Evolutionary conservation across 352 stramenopile genomes (phyloP).

Genomic region (Phytophthora pluvialis): DNA sequence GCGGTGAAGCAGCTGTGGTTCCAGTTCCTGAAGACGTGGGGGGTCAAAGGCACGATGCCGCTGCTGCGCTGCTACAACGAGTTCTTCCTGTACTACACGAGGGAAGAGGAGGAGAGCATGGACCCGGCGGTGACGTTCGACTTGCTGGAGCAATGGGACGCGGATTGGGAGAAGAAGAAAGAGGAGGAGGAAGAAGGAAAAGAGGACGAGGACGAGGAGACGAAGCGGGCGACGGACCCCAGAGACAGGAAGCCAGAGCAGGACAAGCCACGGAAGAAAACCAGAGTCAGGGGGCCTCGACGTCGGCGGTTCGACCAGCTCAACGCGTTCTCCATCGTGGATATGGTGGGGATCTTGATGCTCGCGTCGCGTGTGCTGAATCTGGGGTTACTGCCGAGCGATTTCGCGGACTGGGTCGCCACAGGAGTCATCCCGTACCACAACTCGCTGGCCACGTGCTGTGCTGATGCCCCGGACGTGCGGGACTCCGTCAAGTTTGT

Average conservation of each 20-base stretch:
- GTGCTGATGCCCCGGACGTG: constrained; percentile 43
- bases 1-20: constrained; percentile 76
- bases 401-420: constrained; percentile 69
- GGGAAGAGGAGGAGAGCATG: constrained; percentile 45
- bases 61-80: constrained; percentile 79
- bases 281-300: background rate
- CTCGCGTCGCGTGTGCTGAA: constrained; percentile 71
- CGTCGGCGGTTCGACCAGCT: constrained; percentile 35
- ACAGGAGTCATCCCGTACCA: constrained; percentile 68
- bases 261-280: background rate
- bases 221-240: background rate
- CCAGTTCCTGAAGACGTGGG: constrained; percentile 69
- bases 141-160: constrained; percentile 79
- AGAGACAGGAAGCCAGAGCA: background rate
- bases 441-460: constrained; percentile 64
- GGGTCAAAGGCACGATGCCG: constrained; percentile 57
- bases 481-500: constrained; percentile 56
- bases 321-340: constrained; percentile 56
- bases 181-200: constrained; percentile 22
- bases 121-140: constrained; percentile 62
- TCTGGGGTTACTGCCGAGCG: constrained; percentile 60
- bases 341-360: constrained; percentile 68
- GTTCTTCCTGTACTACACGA: constrained; percentile 50
- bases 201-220: background rate
- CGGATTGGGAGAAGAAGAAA: constrained; percentile 42